Evolutionary conservation across 192 early-diverging fungal genomes (phyloP), one percentile per base, ranked within the genome.

Genomic region (Backusella tarrabulga): DNA sequence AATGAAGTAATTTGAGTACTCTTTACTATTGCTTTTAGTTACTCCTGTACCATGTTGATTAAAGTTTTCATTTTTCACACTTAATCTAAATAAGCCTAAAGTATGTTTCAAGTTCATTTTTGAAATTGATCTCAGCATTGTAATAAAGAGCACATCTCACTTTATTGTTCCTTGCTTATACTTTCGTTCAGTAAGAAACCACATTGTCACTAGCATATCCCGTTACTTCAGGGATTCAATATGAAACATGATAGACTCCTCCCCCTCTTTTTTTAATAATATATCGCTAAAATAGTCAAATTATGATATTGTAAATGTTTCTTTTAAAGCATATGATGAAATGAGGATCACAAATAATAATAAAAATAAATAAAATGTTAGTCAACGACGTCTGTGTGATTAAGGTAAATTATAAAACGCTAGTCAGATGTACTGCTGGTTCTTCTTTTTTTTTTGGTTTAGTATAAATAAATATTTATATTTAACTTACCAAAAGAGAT

Each of bases 321-420:
- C 6, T 50, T n/a, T 50, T 50, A n/a, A 21, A n/a, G 46, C 46
- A 63, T 63, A 63, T 63, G 56, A 63, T 63, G 56, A 63, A 63
- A 63, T 63, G 56, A 14, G 56, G 26, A 63, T 63, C 56, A 63
- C 56, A 63, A 56, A 56, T 56, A 56, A 32, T 32, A 32, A 32
- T 32, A 32, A 32, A 0, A 54, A 52, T 46, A n/a, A 54, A 9
- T 0, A 23, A 63, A 54, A 7, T 54, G 52, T 54, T 26, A 63
- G 21, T 12, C 56, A 63, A 29, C 26, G 11, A 29, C 14, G 56
- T 63, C 56, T 63, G 56, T 63, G 56, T 63, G 56, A 29, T 63
- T 9, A 63, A 29, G 4, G 4, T 63, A 63, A 56, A 9, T n/a
- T 11, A 23, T 56, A 23, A 23, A 21, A 11, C 23, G 21, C n/a